Percentiles rank a stretch among this genome's conserved stretches.
These are phyloP conservation scores for Cladobotryum mycophilum DNA, from an alignment of 2,329 filamentous ascomycete species.

Conservation along the genomic window DNA sequence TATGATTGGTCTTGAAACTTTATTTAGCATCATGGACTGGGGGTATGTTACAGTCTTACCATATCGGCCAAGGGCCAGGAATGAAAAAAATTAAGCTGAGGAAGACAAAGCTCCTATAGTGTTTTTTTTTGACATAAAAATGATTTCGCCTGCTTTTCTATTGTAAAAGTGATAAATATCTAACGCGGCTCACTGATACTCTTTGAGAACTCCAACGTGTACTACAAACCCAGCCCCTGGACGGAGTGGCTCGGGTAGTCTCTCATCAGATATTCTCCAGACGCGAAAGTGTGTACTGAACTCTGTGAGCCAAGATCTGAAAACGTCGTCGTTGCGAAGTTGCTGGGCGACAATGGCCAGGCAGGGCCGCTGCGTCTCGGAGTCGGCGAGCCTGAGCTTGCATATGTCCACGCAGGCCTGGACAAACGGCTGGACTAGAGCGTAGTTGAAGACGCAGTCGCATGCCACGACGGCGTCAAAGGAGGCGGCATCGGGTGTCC, in stretches of 20 bases:
- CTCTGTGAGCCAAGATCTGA: conserved; percentile 69
- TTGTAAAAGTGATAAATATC: not conserved
- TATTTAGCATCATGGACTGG: no score
- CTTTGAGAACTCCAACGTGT: conserved; percentile 64
- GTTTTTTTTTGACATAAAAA: not conserved
- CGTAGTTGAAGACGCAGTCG: conserved; percentile 94
- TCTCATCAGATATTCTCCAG: conserved; percentile 67
- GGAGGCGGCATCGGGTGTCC: conserved; percentile 30
- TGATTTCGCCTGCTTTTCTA: not conserved
- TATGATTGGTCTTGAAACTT: not conserved
- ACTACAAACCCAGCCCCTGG: conserved; percentile 71
- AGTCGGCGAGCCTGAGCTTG: conserved; percentile 39
- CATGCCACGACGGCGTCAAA: conserved; percentile 77
- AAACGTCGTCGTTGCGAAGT: conserved; percentile 76
- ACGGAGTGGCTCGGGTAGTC: conserved; percentile 53
- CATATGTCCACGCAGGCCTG: conserved; percentile 73
- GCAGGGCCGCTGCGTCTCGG: conserved; percentile 41
- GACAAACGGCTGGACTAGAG: conserved; percentile 75
- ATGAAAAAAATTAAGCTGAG: not conserved
- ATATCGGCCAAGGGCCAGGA: conserved; percentile 9
- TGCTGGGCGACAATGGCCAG: conserved; percentile 85
- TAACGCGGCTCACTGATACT: not conserved
- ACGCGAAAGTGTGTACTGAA: conserved; percentile 63
- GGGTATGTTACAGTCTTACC: not conserved
- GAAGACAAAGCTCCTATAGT: not conserved